Evolutionary conservation across 2,329 filamentous ascomycete genomes (phyloP).

Genomic region (Penicillium sp.): DNA sequence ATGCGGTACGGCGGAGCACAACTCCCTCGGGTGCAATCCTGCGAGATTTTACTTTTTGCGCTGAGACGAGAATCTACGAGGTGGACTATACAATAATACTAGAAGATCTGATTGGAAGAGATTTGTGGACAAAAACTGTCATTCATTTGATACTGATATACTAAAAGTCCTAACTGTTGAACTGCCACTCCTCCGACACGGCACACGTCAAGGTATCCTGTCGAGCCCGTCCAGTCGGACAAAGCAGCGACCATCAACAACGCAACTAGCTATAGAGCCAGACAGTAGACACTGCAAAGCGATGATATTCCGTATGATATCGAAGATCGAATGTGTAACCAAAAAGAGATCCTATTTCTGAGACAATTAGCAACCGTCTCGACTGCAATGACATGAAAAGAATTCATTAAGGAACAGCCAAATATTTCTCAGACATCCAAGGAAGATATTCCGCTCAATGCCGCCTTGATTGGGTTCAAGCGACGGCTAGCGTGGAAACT

Average conservation of each 20-base stretch:
- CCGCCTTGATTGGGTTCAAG: constrained; percentile 38
- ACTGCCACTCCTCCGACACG: too few species aligned
- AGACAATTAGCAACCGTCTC: constrained; percentile 24
- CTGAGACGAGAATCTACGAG: not conserved
- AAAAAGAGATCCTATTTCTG: constrained; percentile 14
- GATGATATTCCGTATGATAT: not conserved
- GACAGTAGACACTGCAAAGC: too few species aligned
- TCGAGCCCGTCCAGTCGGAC: too few species aligned
- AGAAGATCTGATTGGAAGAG: not conserved
- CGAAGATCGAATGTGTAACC: not conserved
- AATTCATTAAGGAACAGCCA: constrained; percentile 24
- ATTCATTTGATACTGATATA: not conserved
- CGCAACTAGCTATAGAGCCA: not conserved
- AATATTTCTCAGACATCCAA: constrained; percentile 40
- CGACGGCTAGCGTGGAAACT: constrained; percentile 44
- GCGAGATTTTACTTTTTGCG: not conserved
- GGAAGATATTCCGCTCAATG: constrained; percentile 40
- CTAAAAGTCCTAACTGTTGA: not conserved
- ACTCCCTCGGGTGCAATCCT: constrained; percentile 19
- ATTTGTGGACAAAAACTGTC: not conserved
- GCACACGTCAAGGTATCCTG: not conserved
- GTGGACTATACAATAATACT: not conserved
- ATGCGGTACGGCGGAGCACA: constrained; percentile 31
- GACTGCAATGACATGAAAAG: constrained; percentile 6
- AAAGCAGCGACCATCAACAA: not conserved